Evolutionary conservation across 176 grass and related monocot species (phyloP).

Genomic region (Triticum monococcum): DNA sequence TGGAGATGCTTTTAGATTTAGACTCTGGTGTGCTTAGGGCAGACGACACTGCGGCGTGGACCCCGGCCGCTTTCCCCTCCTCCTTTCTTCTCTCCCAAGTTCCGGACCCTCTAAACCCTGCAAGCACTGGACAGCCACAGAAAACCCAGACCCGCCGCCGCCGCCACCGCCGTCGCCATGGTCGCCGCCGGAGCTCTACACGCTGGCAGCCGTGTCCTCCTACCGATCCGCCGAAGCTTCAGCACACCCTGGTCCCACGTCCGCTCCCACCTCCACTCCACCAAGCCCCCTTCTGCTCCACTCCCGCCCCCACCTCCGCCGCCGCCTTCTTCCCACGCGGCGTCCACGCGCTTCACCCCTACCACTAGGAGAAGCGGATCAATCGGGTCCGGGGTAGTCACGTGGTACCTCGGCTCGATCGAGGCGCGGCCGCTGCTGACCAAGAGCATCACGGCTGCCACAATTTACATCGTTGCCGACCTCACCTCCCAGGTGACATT

Average conservation of each 20-base stretch:
- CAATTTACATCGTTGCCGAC: constrained; percentile 84
- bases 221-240: constrained; percentile 31
- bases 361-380: not conserved
- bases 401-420: constrained; percentile 75
- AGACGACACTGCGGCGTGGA: constrained; percentile 3
- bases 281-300: constrained; percentile 17
- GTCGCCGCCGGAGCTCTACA: constrained; percentile 32
- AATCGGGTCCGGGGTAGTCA: constrained; percentile 35
- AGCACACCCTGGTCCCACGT: constrained; percentile 22
- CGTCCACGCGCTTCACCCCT: not conserved
- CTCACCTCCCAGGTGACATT: constrained; percentile 69
- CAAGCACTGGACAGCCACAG: constrained; percentile 6
- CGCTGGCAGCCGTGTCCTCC: constrained; percentile 33
- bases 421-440: constrained; percentile 72
- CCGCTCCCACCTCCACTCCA: constrained; percentile 58
- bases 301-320: constrained; percentile 23
- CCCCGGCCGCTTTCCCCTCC: not conserved
- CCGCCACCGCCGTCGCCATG: constrained; percentile 35
- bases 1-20: too few species aligned
- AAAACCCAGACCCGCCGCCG: not conserved
- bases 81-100: not conserved
- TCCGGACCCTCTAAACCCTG: constrained; percentile 6
- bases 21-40: not conserved
- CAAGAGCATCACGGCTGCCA: constrained; percentile 83
- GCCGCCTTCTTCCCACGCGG: not conserved